A percentile compares a stretch with the other conserved stretches of the same genome.
Evolutionary conservation across 148 eudicot genomes (phyloP).

Genomic region (Nyssa sinensis): DNA sequence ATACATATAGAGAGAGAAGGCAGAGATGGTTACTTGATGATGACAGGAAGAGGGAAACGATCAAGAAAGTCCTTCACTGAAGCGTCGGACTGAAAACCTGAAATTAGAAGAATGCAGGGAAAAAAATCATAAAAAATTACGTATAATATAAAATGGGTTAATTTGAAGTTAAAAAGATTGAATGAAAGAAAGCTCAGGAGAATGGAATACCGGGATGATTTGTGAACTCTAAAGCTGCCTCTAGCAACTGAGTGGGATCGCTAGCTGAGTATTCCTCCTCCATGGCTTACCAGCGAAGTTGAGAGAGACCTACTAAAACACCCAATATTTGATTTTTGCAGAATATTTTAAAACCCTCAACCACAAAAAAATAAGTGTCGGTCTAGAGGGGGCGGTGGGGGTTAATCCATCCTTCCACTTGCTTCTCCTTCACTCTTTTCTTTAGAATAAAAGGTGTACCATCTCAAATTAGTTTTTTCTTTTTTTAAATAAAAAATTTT

Average conservation of each 20-base stretch:
- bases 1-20: background rate
- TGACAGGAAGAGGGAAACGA: slow-evolving; percentile 76
- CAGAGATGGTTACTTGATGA: slow-evolving; percentile 48
- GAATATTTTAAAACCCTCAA: background rate
- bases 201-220: slow-evolving; percentile 35
- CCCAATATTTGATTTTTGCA: too few relatives aligned
- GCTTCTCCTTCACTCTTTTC: too few relatives aligned
- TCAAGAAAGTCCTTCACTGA: slow-evolving; percentile 61
- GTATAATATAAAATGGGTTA: background rate
- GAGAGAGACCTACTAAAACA: background rate
- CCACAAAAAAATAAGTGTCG: too few relatives aligned
- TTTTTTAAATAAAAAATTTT: too few relatives aligned
- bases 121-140: background rate
- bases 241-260: slow-evolving; percentile 36
- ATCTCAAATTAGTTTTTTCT: too few relatives aligned
- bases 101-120: background rate
- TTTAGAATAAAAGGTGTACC: too few relatives aligned
- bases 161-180: background rate
- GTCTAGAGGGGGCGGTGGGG: too few relatives aligned
- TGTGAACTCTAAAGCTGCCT: slow-evolving; percentile 60
- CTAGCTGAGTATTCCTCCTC: slow-evolving; percentile 37
- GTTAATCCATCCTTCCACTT: too few relatives aligned
- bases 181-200: background rate
- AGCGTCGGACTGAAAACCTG: slow-evolving; percentile 57
- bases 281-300: slow-evolving; percentile 7